Conservation (phyloP, 441 rosid species). For the Pelargonium citronellum region DNA sequence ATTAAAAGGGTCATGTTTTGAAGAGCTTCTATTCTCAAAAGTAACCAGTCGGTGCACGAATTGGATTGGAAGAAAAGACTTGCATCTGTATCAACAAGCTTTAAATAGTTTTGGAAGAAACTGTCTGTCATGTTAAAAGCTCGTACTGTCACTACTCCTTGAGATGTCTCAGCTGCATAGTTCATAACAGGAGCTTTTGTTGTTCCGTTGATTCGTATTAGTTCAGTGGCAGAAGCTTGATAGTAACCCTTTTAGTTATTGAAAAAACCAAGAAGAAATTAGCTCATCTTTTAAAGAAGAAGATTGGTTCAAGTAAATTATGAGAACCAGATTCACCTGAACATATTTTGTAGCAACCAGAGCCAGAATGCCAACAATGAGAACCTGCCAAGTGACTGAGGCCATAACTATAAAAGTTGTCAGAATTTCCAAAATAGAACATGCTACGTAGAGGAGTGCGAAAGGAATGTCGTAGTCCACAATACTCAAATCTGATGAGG, state of each 20-base stretch:
- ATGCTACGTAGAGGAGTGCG: constrained; percentile 37
- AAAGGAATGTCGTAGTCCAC: constrained; percentile 76
- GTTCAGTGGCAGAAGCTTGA: constrained; percentile 67
- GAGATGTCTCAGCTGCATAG: constrained; percentile 74
- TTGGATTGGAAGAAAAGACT: constrained; percentile 64
- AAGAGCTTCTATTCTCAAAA: constrained; percentile 59
- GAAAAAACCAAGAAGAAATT: background rate
- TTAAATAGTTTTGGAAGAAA: constrained; percentile 50
- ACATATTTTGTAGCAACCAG: constrained; percentile 50
- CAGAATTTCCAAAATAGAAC: constrained; percentile 40
- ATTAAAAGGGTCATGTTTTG: constrained; percentile 65
- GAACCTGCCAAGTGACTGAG: constrained; percentile 87
- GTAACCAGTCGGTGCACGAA: constrained; percentile 71
- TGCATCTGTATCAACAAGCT: constrained; percentile 66
- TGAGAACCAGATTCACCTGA: constrained; percentile 41
- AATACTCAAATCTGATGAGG: constrained; percentile 73
- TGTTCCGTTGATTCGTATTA: constrained; percentile 79
- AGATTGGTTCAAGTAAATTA: background rate
- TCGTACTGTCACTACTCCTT: constrained; percentile 72
- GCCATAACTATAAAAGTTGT: constrained; percentile 54
- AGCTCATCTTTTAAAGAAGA: background rate
- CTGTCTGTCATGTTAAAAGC: constrained; percentile 60
- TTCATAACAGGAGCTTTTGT: constrained; percentile 89
- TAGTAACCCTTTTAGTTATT: constrained; percentile 48
- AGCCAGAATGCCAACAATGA: constrained; percentile 54